Conservation (phyloP, 208 protist genomes). For the Trypanosoma mega region DNA sequence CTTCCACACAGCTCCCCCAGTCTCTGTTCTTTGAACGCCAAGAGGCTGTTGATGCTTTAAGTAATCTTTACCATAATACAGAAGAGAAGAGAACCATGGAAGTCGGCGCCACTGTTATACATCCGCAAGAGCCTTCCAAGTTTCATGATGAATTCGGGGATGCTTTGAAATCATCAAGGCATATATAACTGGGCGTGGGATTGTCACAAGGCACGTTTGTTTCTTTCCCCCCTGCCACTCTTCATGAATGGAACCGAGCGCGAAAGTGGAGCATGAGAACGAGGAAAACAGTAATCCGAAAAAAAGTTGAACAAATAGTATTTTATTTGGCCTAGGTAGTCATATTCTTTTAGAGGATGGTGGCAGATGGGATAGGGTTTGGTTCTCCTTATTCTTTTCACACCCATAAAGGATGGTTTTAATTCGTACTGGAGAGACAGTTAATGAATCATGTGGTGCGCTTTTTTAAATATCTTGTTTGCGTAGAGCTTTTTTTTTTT, state of each 20-base stretch:
- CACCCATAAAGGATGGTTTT: too few species aligned
- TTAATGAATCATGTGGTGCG: too few species aligned
- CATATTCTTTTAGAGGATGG: too few species aligned
- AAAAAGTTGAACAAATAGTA: too few species aligned
- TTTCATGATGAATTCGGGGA: conserved; percentile 31
- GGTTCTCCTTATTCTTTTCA: too few species aligned
- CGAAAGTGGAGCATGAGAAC: too few species aligned
- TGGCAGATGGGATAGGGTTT: too few species aligned
- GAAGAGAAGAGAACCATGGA: conserved; percentile 24
- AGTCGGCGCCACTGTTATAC: conserved; percentile 14
- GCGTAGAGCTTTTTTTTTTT: too few species aligned
- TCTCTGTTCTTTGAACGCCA: conserved; percentile 73
- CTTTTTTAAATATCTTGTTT: too few species aligned
- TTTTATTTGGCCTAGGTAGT: too few species aligned
- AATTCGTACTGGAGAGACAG: too few species aligned
- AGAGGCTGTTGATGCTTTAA: conserved; percentile 79
- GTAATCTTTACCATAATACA: conserved; percentile 78
- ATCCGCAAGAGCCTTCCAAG: conserved; percentile 15
- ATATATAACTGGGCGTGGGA: background rate
- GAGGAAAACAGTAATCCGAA: too few species aligned
- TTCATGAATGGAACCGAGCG: background rate
- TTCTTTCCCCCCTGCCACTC: background rate
- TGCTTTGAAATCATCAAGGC: conserved; percentile 11
- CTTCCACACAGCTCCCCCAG: conserved; percentile 36
- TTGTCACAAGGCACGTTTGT: background rate